Percentiles rank a stretch among this genome's conserved stretches.
phyloP scores from a whole-genome alignment of 176 grass and related monocot species.

The Dendrocalamus sinicus region DNA sequence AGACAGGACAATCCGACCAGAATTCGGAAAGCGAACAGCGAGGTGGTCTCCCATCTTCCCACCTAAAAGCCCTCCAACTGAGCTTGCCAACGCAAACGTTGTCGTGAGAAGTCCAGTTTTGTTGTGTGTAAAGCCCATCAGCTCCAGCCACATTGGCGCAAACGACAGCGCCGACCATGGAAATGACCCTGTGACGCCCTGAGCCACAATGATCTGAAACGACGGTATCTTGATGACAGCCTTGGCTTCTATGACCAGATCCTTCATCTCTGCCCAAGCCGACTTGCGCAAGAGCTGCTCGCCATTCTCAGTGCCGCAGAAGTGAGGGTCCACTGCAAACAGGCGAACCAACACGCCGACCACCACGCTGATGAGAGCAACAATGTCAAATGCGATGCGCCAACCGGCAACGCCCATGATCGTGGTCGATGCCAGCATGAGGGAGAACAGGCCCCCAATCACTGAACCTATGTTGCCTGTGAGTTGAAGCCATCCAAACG shows the following conservation, averaged over 20 bases:
- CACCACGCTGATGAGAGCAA: constrained; percentile 61
- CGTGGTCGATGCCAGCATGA: constrained; percentile 68
- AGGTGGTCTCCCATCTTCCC: constrained; percentile 82
- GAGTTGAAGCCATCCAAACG: constrained; percentile 89
- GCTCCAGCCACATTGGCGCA: constrained; percentile 84
- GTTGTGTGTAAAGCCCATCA: constrained; percentile 69
- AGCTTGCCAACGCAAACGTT: constrained; percentile 62
- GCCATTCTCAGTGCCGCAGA: neutral
- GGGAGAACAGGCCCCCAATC: constrained; percentile 63
- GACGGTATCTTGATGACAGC: constrained; percentile 72
- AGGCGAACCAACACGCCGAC: constrained; percentile 65
- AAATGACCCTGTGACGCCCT: constrained; percentile 87
- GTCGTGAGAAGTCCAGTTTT: constrained; percentile 56
- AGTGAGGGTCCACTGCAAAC: constrained; percentile 78
- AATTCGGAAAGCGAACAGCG: constrained; percentile 59
- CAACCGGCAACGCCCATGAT: constrained; percentile 72
- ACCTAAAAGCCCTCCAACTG: constrained; percentile 69
- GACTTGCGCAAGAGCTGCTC: constrained; percentile 37
- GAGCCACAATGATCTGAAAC: constrained; percentile 92
- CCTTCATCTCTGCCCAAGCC: constrained; percentile 59
- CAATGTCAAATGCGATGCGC: constrained; percentile 76
- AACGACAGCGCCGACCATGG: constrained; percentile 86
- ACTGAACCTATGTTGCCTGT: constrained; percentile 80
- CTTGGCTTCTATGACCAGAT: constrained; percentile 60
- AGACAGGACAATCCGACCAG: constrained; percentile 70